Conservation (phyloP, 1,284 basidiomycete species). For the Peniophora sp. region DNA sequence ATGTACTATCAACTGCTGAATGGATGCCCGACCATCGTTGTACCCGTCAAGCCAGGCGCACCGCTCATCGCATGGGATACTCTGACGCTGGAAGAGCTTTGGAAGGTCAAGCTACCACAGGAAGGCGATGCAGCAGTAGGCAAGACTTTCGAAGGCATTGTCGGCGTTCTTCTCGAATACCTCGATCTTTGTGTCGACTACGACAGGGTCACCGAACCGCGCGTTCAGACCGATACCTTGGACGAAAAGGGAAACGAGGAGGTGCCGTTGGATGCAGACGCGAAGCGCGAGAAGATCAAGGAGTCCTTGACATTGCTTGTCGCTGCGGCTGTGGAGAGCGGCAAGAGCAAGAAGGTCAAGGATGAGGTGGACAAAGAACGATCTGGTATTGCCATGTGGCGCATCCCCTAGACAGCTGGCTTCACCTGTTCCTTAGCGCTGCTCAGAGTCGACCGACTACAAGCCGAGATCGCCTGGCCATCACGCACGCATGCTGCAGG, state of each 20-base stretch:
- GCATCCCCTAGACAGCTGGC: slow-evolving; percentile 37
- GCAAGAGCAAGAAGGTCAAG: slow-evolving; percentile 44
- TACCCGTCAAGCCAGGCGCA: slow-evolving; percentile 50
- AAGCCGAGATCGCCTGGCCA: no score
- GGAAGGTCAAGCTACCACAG: slow-evolving; percentile 38
- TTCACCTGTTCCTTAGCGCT: no score
- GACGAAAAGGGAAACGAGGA: slow-evolving; percentile 15
- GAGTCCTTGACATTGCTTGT: slow-evolving; percentile 43
- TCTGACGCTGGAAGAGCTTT: slow-evolving; percentile 49
- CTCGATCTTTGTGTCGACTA: slow-evolving; percentile 56
- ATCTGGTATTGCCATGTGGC: slow-evolving; percentile 54
- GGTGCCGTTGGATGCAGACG: slow-evolving; percentile 14
- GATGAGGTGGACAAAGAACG: slow-evolving; percentile 49
- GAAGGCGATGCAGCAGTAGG: slow-evolving; percentile 20
- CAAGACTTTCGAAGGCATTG: slow-evolving; percentile 42
- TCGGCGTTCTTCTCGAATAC: slow-evolving; percentile 49
- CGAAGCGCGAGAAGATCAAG: slow-evolving; percentile 32
- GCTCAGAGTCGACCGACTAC: no score
- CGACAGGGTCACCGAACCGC: slow-evolving; percentile 34
- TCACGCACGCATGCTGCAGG: no score
- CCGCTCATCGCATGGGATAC: slow-evolving; percentile 57
- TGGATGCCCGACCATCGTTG: slow-evolving; percentile 51
- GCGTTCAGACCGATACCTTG: slow-evolving; percentile 11
- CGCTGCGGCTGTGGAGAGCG: slow-evolving; percentile 45
- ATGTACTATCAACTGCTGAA: slow-evolving; percentile 54